phyloP scores from a whole-genome alignment of 305 asterid species.

The Fraxinus sp. region DNA sequence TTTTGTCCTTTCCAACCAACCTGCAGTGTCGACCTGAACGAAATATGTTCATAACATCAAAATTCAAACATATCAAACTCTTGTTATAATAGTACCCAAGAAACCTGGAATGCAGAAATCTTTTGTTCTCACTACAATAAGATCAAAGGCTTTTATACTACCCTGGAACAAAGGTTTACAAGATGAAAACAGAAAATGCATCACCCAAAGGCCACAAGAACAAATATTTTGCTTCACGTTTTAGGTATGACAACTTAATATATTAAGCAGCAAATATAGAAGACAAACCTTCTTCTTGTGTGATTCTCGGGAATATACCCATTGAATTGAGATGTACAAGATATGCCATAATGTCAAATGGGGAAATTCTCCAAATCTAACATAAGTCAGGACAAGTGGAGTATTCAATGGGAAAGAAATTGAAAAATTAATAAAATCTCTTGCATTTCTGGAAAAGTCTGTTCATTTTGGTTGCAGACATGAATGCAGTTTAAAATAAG shows the following conservation, averaged over 20 bases:
- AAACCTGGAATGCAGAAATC: background rate
- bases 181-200: background rate
- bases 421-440: background rate
- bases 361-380: background rate
- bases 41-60: conserved; percentile 16
- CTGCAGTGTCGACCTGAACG: conserved; percentile 93
- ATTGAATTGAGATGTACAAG: background rate
- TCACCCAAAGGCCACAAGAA: background rate
- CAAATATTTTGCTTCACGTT: background rate
- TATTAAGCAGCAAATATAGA: background rate
- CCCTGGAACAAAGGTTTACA: background rate
- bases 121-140: background rate
- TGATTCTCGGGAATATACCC: background rate
- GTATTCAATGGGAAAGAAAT: background rate
- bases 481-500: conserved; percentile 4
- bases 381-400: background rate
- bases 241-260: background rate
- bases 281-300: background rate
- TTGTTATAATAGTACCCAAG: background rate
- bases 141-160: background rate
- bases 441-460: background rate
- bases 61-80: background rate
- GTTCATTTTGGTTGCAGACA: background rate
- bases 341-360: background rate
- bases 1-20: conserved; percentile 94